These are phyloP conservation scores for Coniophora puteana DNA, from an alignment of 1,284 basidiomycete genomes.

Conservation along the genomic window DNA sequence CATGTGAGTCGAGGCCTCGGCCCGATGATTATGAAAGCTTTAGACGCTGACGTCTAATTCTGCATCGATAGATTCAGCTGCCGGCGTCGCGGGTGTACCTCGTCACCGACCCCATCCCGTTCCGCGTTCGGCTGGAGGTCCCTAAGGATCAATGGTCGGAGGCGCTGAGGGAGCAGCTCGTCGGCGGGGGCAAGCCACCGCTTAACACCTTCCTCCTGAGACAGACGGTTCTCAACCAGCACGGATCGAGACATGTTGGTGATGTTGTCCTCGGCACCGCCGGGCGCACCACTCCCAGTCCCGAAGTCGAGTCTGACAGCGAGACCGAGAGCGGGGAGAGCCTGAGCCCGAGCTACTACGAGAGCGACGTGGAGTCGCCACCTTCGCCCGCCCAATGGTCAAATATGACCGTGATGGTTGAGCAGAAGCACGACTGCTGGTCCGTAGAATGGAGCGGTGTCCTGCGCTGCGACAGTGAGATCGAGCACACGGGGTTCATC, in stretches of 20 bases:
- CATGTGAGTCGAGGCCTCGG: constrained; percentile 37
- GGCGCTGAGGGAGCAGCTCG: too few relatives aligned
- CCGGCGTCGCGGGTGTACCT: constrained; percentile 52
- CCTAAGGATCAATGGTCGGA: constrained; percentile 16
- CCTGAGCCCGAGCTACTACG: too few relatives aligned
- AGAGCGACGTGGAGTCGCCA: too few relatives aligned
- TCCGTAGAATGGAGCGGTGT: constrained; percentile 51
- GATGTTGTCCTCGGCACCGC: constrained; percentile 25
- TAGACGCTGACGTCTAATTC: not conserved
- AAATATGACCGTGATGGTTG: too few relatives aligned
- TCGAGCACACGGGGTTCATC: constrained; percentile 37
- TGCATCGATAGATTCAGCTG: constrained; percentile 25
- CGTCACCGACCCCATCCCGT: constrained; percentile 50
- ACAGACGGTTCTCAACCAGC: constrained; percentile 20
- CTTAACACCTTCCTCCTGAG: constrained; percentile 27
- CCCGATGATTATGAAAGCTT: constrained; percentile 38
- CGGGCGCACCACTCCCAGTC: constrained; percentile 10
- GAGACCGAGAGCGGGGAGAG: constrained; percentile 16
- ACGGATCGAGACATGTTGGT: constrained; percentile 6
- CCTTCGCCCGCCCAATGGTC: too few relatives aligned
- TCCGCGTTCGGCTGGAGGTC: constrained; percentile 53
- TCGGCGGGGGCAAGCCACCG: constrained; percentile 16
- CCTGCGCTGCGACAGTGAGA: constrained; percentile 27
- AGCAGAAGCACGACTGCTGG: too few relatives aligned
- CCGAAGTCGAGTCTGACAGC: constrained; percentile 6